These are phyloP conservation scores for Phalaenopsis equestris DNA, from an alignment of 106 monocot genomes.

Conservation along the genomic window DNA sequence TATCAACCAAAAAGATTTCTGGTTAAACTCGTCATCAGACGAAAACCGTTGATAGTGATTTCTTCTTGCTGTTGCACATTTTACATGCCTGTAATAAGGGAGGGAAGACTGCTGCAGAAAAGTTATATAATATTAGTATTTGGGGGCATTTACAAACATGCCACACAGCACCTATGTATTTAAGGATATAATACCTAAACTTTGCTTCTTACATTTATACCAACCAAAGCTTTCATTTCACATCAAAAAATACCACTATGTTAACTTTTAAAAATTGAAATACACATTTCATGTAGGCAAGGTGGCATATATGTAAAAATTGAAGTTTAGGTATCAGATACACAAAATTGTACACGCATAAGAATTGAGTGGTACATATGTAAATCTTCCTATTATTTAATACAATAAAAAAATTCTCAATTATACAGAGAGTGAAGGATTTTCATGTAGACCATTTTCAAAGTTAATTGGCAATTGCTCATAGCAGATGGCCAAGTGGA, in stretches of 20 bases:
- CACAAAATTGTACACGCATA: too few relatives aligned
- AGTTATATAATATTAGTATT: background rate
- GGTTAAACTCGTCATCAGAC: slow-evolving; percentile 17
- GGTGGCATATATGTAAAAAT: too few relatives aligned
- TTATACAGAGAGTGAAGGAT: background rate
- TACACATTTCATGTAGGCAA: too few relatives aligned
- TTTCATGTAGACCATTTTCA: slow-evolving; percentile 7
- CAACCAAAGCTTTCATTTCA: too few relatives aligned
- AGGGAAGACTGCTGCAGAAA: slow-evolving; percentile 1
- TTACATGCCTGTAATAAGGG: slow-evolving; percentile 5
- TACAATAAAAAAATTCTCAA: background rate
- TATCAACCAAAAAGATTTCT: slow-evolving; percentile 47
- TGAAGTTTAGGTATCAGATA: too few relatives aligned
- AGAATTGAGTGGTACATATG: too few relatives aligned
- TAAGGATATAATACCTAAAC: too few relatives aligned
- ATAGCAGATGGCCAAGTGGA: background rate
- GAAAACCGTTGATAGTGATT: slow-evolving; percentile 9
- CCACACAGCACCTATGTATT: too few relatives aligned
- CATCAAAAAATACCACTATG: too few relatives aligned
- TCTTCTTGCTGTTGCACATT: slow-evolving; percentile 19
- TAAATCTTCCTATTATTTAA: background rate
- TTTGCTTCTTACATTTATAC: too few relatives aligned
- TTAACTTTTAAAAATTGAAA: too few relatives aligned
- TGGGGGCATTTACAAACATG: too few relatives aligned
- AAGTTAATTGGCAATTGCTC: background rate